These are phyloP conservation scores for Amaranthus cruentus DNA, from an alignment of 148 eudicot genomes.

Conservation along the genomic window DNA sequence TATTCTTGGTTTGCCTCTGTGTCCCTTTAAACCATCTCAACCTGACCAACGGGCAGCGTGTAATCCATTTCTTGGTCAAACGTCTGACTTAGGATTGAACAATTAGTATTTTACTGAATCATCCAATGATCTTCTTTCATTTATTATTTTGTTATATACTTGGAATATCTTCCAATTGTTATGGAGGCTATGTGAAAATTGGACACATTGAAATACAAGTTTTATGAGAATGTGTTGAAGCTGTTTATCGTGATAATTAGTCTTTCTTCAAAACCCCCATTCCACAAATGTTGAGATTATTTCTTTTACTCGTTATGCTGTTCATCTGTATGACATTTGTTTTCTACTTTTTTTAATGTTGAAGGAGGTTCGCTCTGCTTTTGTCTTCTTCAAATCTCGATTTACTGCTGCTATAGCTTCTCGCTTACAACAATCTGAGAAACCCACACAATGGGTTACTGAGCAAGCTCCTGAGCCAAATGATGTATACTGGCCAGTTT, in stretches of 20 bases:
- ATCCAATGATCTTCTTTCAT: not conserved
- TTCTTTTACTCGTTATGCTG: not conserved
- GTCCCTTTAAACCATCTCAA: no score
- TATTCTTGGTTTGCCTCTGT: no score
- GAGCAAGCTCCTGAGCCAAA: constrained; percentile 79
- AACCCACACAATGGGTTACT: constrained; percentile 63
- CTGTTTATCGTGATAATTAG: not conserved
- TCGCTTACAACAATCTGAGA: constrained; percentile 51
- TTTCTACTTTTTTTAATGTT: constrained; percentile 8
- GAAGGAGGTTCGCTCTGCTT: constrained; percentile 77
- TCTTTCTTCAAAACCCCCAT: not conserved
- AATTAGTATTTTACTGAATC: not conserved
- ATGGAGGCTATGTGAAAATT: not conserved
- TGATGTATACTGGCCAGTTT: constrained; percentile 78
- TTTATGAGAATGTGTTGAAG: not conserved
- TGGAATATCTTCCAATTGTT: not conserved
- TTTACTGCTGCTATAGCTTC: constrained; percentile 63
- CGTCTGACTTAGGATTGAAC: not conserved
- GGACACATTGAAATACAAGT: not conserved
- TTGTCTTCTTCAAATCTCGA: constrained; percentile 79
- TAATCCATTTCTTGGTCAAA: no score
- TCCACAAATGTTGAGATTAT: constrained; percentile 7
- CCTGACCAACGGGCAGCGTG: no score
- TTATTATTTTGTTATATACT: not conserved
- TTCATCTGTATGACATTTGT: constrained; percentile 13